These are phyloP conservation scores for Picochlorum sp. DNA, from an alignment of 139 green algal species.

Conservation along the genomic window DNA sequence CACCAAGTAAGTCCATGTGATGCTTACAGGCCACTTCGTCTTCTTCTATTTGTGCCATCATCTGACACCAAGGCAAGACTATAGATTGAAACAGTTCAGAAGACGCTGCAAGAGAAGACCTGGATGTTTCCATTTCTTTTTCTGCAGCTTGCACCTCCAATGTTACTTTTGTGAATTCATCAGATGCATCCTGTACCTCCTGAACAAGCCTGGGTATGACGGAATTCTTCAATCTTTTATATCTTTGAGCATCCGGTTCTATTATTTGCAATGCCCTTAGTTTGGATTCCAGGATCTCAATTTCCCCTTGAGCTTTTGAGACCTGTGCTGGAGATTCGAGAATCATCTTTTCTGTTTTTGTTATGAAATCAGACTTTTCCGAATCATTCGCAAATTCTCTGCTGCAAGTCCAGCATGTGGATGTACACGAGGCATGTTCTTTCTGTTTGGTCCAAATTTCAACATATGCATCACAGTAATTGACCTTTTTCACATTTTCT, in stretches of 20 bases:
- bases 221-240: conserved; percentile 1
- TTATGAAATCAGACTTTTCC: conserved; percentile 29
- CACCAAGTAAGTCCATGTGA: too few relatives aligned
- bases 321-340: background rate
- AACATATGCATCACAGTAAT: background rate
- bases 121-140: background rate
- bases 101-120: too few relatives aligned
- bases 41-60: too few relatives aligned
- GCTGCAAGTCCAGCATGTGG: conserved; percentile 33
- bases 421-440: conserved; percentile 7
- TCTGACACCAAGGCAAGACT: too few relatives aligned
- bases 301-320: background rate
- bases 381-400: conserved; percentile 12
- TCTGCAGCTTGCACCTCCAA: background rate
- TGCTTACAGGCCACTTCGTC: too few relatives aligned
- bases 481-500: background rate
- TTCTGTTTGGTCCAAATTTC: conserved; percentile 2
- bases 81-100: too few relatives aligned
- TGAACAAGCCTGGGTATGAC: conserved; percentile 1
- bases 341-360: background rate
- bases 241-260: conserved; percentile 5
- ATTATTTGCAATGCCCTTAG: background rate
- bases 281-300: conserved; percentile 8
- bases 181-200: background rate
- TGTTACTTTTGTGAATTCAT: background rate